These are phyloP conservation scores for Naegleria fowleri DNA, from an alignment of 208 protist genomes.

Conservation along the genomic window DNA sequence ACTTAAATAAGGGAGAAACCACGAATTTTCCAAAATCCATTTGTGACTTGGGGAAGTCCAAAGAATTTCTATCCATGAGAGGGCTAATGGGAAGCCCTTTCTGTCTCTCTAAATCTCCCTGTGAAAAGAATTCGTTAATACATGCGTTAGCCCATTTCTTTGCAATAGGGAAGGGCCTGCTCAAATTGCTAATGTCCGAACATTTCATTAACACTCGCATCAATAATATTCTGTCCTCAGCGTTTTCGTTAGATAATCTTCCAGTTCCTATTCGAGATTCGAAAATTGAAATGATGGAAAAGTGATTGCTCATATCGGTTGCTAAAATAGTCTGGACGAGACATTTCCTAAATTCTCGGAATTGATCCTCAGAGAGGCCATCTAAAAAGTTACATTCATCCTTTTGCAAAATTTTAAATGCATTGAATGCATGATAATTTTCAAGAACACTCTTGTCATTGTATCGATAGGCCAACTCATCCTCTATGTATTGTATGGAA, in stretches of 20 bases:
- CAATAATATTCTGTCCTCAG: slow-evolving; percentile 9
- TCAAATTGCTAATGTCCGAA: slow-evolving; percentile 39
- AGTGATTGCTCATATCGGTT: slow-evolving; percentile 42
- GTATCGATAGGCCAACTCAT: slow-evolving; percentile 76
- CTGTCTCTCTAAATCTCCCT: slow-evolving; percentile 36
- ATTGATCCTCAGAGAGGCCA: slow-evolving; percentile 31
- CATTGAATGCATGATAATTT: slow-evolving; percentile 77
- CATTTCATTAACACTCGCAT: slow-evolving; percentile 39
- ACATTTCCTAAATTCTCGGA: slow-evolving; percentile 28
- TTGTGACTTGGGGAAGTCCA: slow-evolving; percentile 26
- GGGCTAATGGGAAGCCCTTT: slow-evolving; percentile 22
- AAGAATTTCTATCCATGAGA: slow-evolving; percentile 35
- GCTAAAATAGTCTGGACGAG: slow-evolving; percentile 31
- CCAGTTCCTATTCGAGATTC: slow-evolving; percentile 1
- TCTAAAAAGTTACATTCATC: slow-evolving; percentile 67
- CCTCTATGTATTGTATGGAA: slow-evolving; percentile 51
- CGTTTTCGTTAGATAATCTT: slow-evolving; percentile 8
- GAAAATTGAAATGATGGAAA: slow-evolving; percentile 2
- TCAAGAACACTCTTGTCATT: slow-evolving; percentile 89
- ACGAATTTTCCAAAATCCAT: slow-evolving; percentile 21
- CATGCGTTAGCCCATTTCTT: slow-evolving; percentile 29
- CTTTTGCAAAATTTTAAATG: slow-evolving; percentile 80
- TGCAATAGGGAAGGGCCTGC: slow-evolving; percentile 32
- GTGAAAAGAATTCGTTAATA: slow-evolving; percentile 40
- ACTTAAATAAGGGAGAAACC: background rate